Evolutionary conservation across 108 stramenopile genomes (phyloP).

Genomic region (Aurantiochytrium sp.): DNA sequence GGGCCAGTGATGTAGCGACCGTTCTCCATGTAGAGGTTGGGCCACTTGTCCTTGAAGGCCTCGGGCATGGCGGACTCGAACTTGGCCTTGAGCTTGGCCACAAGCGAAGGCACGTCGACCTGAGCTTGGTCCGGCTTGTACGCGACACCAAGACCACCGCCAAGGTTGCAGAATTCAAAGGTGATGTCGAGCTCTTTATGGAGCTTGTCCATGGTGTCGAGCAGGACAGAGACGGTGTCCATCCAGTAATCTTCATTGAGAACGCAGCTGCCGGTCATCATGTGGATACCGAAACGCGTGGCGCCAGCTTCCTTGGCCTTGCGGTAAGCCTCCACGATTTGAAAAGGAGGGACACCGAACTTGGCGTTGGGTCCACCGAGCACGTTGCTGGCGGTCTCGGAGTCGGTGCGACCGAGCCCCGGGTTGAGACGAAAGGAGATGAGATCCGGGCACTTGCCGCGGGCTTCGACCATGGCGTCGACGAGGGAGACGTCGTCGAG

Average conservation of each 20-base stretch:
- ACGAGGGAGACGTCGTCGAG: conserved; percentile 24
- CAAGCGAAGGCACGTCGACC: neutral
- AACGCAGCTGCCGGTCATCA: conserved; percentile 28
- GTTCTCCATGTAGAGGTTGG: conserved; percentile 26
- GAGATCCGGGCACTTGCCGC: conserved; percentile 9
- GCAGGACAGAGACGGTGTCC: neutral
- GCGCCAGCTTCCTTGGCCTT: conserved; percentile 14
- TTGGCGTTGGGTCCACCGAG: conserved; percentile 27
- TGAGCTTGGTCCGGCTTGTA: conserved; percentile 15
- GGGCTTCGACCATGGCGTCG: neutral
- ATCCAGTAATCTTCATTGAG: conserved; percentile 24
- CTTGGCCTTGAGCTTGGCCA: neutral
- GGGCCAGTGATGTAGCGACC: conserved; percentile 25
- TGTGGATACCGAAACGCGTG: conserved; percentile 24
- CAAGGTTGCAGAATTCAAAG: conserved; percentile 22
- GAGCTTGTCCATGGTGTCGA: conserved; percentile 1
- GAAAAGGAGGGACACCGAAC: conserved; percentile 21
- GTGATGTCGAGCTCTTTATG: neutral
- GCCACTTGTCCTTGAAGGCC: neutral
- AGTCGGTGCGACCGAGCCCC: conserved; percentile 21
- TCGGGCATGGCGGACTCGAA: neutral
- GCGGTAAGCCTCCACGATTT: conserved; percentile 19
- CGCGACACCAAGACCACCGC: conserved; percentile 22
- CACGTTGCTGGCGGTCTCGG: conserved; percentile 10
- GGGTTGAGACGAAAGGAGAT: conserved; percentile 24